These are phyloP conservation scores for Cladophialophora exuberans DNA, from an alignment of 2,329 filamentous ascomycete genomes.

Conservation along the genomic window DNA sequence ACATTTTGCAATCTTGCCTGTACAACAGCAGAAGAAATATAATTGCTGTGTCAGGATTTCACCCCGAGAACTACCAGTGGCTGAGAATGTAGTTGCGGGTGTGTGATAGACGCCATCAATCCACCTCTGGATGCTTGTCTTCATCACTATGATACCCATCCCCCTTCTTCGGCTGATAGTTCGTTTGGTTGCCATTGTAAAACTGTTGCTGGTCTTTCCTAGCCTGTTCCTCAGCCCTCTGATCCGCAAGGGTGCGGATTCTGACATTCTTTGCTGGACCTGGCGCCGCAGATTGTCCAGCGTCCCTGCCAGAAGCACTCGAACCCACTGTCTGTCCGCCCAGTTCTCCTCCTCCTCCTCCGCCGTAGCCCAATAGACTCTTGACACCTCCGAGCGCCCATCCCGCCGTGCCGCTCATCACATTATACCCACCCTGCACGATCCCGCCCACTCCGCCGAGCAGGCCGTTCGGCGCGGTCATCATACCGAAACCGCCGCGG, in stretches of 20 bases:
- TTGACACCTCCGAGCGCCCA: conserved; percentile 48
- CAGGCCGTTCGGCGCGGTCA: conserved; percentile 15
- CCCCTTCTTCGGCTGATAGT: conserved; percentile 65
- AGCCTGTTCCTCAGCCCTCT: conserved; percentile 44
- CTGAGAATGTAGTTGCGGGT: no score
- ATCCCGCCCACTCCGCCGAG: conserved; percentile 37
- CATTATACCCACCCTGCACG: conserved; percentile 46
- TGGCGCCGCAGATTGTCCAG: conserved; percentile 19
- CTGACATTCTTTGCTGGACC: conserved; percentile 38
- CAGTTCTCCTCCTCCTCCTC: neutral
- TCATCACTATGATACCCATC: conserved; percentile 61
- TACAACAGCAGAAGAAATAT: no score
- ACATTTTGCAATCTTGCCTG: no score
- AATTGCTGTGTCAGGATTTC: no score
- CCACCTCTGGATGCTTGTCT: no score
- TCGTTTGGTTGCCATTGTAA: conserved; percentile 88
- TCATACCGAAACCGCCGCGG: conserved; percentile 30
- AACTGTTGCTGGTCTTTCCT: conserved; percentile 67
- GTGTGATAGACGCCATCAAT: no score
- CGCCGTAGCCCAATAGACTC: conserved; percentile 47
- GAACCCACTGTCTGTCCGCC: neutral
- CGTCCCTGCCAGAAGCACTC: conserved; percentile 5
- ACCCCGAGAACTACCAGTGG: no score
- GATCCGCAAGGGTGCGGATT: conserved; percentile 58
- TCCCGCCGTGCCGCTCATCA: conserved; percentile 49